phyloP scores from a whole-genome alignment of 345 rosid species.

The Pistacia vera region DNA sequence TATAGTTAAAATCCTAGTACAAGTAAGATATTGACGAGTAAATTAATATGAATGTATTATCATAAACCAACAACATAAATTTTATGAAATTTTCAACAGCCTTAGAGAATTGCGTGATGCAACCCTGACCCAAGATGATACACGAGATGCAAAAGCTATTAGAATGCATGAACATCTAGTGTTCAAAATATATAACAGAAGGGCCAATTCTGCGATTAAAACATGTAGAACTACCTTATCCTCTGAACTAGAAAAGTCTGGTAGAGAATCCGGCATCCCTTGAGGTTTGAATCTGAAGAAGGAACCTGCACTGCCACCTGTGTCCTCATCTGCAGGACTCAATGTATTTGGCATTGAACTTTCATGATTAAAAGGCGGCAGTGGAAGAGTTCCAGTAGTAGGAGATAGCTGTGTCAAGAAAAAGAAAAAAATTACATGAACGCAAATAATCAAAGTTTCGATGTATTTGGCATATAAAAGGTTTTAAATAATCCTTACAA shows the following conservation, averaged over 20 bases:
- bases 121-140: background rate
- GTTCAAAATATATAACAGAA: background rate
- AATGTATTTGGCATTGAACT: constrained; percentile 23
- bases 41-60: background rate
- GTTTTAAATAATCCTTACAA: background rate
- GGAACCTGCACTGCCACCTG: constrained; percentile 9
- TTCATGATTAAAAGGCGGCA: constrained; percentile 30
- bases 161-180: background rate
- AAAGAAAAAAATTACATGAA: background rate
- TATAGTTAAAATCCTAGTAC: background rate
- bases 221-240: constrained; percentile 39
- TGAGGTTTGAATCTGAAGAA: constrained; percentile 34
- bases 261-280: constrained; percentile 19
- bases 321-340: constrained; percentile 19
- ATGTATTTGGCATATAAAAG: no score
- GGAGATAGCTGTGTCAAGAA: constrained; percentile 45
- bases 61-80: background rate
- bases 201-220: background rate
- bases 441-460: no score
- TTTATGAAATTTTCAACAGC: background rate
- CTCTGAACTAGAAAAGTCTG: constrained; percentile 26
- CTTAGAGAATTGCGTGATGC: background rate
- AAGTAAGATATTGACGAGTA: background rate
- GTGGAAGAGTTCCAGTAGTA: constrained; percentile 51
- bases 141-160: background rate